phyloP scores from a whole-genome alignment of 345 rosid genomes.

The Populus tremula region DNA sequence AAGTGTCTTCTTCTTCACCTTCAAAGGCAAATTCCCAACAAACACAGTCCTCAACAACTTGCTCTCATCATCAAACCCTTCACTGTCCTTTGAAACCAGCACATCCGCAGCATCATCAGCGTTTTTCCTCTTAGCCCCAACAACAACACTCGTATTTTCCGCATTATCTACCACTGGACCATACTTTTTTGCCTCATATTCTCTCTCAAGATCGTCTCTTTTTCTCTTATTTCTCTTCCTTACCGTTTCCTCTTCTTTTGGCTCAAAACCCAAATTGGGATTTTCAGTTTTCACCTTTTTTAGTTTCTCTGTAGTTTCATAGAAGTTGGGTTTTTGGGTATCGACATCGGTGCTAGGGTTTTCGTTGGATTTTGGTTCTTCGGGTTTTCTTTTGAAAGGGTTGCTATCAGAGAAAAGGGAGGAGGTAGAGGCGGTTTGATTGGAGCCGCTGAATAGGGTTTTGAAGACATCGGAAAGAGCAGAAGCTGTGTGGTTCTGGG shows the following conservation, averaged over 20 bases:
- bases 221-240: slow-evolving; percentile 72
- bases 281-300: slow-evolving; percentile 29
- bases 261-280: slow-evolving; percentile 4
- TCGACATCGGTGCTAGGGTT: slow-evolving; percentile 11
- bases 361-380: slow-evolving; percentile 18
- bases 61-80: slow-evolving; percentile 83
- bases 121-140: slow-evolving; percentile 83
- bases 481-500: slow-evolving; percentile 4
- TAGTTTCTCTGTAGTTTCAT: slow-evolving; percentile 21
- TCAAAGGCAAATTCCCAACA: slow-evolving; percentile 86
- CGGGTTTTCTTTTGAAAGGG: slow-evolving; percentile 73
- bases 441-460: slow-evolving; percentile 39
- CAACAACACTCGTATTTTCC: slow-evolving; percentile 18
- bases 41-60: slow-evolving; percentile 91
- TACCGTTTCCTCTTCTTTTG: background rate
- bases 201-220: slow-evolving; percentile 83
- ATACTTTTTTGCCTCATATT: slow-evolving; percentile 68
- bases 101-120: slow-evolving; percentile 48
- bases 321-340: background rate
- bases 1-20: slow-evolving; percentile 70
- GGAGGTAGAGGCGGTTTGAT: slow-evolving; percentile 24
- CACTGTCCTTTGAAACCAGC: slow-evolving; percentile 42
- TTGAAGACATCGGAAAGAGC: slow-evolving; percentile 40
- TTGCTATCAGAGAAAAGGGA: slow-evolving; percentile 72
- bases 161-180: slow-evolving; percentile 34